Evolutionary conservation across 768 basidiomycete species (phyloP), one percentile per base, ranked within the genome.

Genomic region (Mycena rosella): DNA sequence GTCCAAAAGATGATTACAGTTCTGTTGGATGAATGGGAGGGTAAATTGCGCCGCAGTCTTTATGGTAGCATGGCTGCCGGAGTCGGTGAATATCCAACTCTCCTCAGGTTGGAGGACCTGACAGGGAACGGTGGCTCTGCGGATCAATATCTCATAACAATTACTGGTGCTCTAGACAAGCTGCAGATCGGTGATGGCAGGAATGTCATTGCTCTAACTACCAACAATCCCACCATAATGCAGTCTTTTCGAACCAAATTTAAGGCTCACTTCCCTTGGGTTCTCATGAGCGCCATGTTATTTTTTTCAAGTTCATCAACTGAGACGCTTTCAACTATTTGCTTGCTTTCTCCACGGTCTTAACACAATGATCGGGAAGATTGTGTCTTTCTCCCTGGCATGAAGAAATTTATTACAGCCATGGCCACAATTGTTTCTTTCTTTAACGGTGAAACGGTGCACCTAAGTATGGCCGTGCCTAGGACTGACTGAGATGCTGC

Each of bases 171-270:
- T 3, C 29, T 76, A 32, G 15, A 67, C 15, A 63, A 32, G 11
- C 77, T 74, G 73, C 73, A 55, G 9, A 20, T 74, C 18, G 55
- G 48, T 2, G 71, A 77, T 67, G 68, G 49, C 1, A 36, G 42
- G 15, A 72, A 68, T 47, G 27, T 79, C 44, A 72, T 78, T 60
- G 74, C 78, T 13, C 26, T 71, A 1, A 74, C 70, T 7, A 80
- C 76, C 0, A 77, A 80, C 56, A 79, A 79, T 68, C 78, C 79
- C 18, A 77, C 74, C 3, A 68, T 72, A 0, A 80, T 80, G 79
- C 71, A 74, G 54, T 44, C 74, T 5, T 77, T 76, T 32, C 47
- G 70, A 5, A 7, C 56, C 18, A 72, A 74, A 29, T 75, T 72
- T 27, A 24, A 69, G 38, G 26, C 36, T 6, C 62, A 73, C 34